A percentile compares a stretch with the other conserved stretches of the same genome.
phyloP scores from a whole-genome alignment of 1,284 basidiomycete genomes.

The Ceratobasidium sp. region DNA sequence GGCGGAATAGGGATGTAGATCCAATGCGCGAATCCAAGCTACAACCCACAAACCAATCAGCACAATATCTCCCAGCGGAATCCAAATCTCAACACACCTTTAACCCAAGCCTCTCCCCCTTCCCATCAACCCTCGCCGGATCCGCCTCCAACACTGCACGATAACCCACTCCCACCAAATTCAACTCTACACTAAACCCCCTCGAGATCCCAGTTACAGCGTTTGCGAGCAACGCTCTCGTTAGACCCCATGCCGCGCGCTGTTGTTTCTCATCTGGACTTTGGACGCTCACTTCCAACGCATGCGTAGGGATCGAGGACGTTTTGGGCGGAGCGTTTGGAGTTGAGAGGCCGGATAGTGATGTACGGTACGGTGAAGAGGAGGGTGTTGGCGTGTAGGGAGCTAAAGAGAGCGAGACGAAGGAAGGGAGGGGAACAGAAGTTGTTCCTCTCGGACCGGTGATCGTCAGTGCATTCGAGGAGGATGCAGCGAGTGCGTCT shows the following conservation, averaged over 20 bases:
- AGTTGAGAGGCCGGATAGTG: slow-evolving; percentile 11
- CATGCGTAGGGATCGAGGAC: slow-evolving; percentile 20
- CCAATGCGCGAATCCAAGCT: slow-evolving; percentile 83
- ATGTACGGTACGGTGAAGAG: slow-evolving; percentile 20
- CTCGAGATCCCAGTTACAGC: slow-evolving; percentile 90
- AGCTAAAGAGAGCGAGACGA: slow-evolving; percentile 39
- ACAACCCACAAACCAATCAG: not conserved
- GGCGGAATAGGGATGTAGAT: slow-evolving; percentile 84
- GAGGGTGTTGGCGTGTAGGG: slow-evolving; percentile 32
- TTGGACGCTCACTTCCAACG: slow-evolving; percentile 68
- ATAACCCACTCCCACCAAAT: slow-evolving; percentile 96
- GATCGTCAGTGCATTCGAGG: slow-evolving; percentile 59
- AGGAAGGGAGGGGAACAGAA: slow-evolving; percentile 56
- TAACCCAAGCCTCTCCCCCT: slow-evolving; percentile 75
- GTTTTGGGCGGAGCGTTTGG: slow-evolving; percentile 27
- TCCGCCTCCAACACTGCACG: slow-evolving; percentile 88
- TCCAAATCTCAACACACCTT: slow-evolving; percentile 63
- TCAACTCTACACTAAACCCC: slow-evolving; percentile 84
- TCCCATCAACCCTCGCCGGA: slow-evolving; percentile 62
- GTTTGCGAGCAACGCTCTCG: slow-evolving; percentile 88
- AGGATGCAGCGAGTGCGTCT: too few relatives aligned
- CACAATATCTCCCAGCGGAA: not conserved
- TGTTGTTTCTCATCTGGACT: slow-evolving; percentile 79
- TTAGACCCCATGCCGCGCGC: slow-evolving; percentile 92
- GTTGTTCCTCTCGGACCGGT: slow-evolving; percentile 81